A percentile compares a stretch with the other conserved stretches of the same genome.
Evolutionary conservation across 164 flowering plant species (phyloP).

Genomic region (Brasenia schreberi): DNA sequence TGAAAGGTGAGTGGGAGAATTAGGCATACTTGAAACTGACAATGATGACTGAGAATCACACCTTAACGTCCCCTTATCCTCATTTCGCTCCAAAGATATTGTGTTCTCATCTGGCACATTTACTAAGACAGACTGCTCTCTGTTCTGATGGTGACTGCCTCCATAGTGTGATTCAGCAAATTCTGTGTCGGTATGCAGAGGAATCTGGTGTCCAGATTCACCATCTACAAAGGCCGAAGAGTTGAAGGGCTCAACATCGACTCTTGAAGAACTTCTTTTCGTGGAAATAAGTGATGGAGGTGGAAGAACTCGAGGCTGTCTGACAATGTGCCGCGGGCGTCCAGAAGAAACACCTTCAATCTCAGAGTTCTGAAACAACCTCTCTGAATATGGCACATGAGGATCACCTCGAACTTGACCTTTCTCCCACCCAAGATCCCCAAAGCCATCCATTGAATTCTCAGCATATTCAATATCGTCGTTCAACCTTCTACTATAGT

Average conservation of each 20-base stretch:
- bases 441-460: conserved; percentile 35
- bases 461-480: conserved; percentile 50
- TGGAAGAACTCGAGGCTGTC: conserved; percentile 94
- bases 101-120: conserved; percentile 21
- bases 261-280: conserved; percentile 31
- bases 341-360: conserved; percentile 48
- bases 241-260: conserved; percentile 30
- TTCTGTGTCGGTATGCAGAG: conserved; percentile 23
- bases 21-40: conserved; percentile 83
- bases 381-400: conserved; percentile 41
- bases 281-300: conserved; percentile 62
- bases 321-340: conserved; percentile 63
- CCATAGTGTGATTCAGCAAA: conserved; percentile 18
- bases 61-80: conserved; percentile 26
- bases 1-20: conserved; percentile 79
- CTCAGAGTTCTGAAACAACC: conserved; percentile 50
- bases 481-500: conserved; percentile 30
- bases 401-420: conserved; percentile 28
- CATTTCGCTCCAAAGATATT: conserved; percentile 16
- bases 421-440: conserved; percentile 61
- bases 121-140: conserved; percentile 21
- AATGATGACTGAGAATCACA: conserved; percentile 92
- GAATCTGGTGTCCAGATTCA: conserved; percentile 22
- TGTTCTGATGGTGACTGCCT: conserved; percentile 18
- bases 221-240: conserved; percentile 30